Evolutionary conservation across 352 stramenopile species (phyloP).

Genomic region (Phytophthora quininea): DNA sequence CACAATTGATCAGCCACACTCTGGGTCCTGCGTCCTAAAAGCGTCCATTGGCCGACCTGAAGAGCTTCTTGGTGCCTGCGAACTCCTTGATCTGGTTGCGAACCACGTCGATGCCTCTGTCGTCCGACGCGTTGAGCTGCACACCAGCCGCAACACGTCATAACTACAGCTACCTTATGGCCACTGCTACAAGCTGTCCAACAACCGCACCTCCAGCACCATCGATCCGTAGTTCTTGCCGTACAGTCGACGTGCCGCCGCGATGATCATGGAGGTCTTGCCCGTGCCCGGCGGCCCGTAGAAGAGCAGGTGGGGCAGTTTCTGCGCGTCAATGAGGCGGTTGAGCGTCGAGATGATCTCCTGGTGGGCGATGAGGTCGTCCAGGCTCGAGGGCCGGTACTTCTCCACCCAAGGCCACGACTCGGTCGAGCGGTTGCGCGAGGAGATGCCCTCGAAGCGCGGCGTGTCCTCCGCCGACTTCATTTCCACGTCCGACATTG

Average conservation of each 20-base stretch:
- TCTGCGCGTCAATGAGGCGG: slow-evolving; percentile 95
- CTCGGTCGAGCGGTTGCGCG: slow-evolving; percentile 78
- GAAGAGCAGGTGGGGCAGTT: slow-evolving; percentile 97
- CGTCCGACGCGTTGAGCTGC: slow-evolving; percentile 97
- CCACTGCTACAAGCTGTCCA: too few relatives aligned
- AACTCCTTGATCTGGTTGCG: slow-evolving; percentile 99
- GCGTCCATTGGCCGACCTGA: slow-evolving; percentile 51
- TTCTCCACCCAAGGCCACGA: slow-evolving; percentile 98
- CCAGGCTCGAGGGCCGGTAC: slow-evolving; percentile 94
- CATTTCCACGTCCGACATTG: slow-evolving; percentile 73
- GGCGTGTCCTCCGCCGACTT: slow-evolving; percentile 59
- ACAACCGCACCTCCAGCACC: slow-evolving; percentile 85
- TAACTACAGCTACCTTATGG: too few relatives aligned
- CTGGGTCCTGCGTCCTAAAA: too few relatives aligned
- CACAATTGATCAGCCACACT: not conserved
- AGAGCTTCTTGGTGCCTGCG: slow-evolving; percentile 96
- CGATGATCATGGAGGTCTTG: slow-evolving; percentile 98
- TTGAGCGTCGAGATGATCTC: slow-evolving; percentile 97
- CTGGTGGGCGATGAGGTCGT: slow-evolving; percentile 97
- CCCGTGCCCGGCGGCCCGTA: slow-evolving; percentile 97
- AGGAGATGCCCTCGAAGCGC: slow-evolving; percentile 85
- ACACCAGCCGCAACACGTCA: not conserved
- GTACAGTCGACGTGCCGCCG: slow-evolving; percentile 95
- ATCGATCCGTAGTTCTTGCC: slow-evolving; percentile 94
- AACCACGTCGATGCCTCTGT: slow-evolving; percentile 97